A percentile compares a stretch with the other conserved stretches of the same genome.
Conservation (phyloP, 192 early-diverging fungal species). For the Entomortierella parvispora region DNA sequence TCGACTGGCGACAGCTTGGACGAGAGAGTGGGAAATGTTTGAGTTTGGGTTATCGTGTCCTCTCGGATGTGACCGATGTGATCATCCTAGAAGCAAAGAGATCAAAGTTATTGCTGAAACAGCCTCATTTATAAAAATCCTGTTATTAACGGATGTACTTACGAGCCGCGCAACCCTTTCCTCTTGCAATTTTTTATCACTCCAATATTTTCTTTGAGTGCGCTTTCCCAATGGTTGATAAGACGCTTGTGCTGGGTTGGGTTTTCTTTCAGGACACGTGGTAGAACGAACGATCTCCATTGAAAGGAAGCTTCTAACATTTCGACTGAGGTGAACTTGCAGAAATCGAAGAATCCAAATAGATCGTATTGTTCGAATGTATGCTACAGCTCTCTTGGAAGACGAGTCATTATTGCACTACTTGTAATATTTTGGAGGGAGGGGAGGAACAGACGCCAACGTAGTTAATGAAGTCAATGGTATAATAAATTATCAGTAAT, state of each 20-base stretch:
- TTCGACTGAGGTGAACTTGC: constrained; percentile 8
- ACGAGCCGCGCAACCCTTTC: constrained; percentile 9
- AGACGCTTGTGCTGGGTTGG: constrained; percentile 4
- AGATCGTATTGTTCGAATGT: constrained; percentile 14
- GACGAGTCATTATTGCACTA: constrained; percentile 13
- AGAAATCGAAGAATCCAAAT: constrained; percentile 27
- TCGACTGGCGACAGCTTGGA: constrained; percentile 8
- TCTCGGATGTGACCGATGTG: constrained; percentile 12
- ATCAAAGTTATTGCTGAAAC: neutral
- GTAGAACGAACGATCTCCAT: constrained; percentile 17
- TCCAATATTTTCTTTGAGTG: constrained; percentile 11
- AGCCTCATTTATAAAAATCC: no score
- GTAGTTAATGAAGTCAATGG: constrained; percentile 1
- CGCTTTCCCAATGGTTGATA: constrained; percentile 6
- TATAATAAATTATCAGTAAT: neutral
- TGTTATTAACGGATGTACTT: constrained; percentile 10
- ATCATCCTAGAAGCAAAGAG: constrained; percentile 6
- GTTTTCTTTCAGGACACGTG: constrained; percentile 7
- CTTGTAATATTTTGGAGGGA: neutral
- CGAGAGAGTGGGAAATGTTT: constrained; percentile 8
- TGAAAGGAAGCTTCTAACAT: constrained; percentile 5
- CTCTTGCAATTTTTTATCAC: neutral
- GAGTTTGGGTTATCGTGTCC: constrained; percentile 15
- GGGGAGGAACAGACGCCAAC: neutral
- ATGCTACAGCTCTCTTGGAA: constrained; percentile 9